Evolutionary conservation across 345 rosid genomes (phyloP), one percentile per base, ranked within the genome.

Genomic region (Eucalyptus tenuipes): DNA sequence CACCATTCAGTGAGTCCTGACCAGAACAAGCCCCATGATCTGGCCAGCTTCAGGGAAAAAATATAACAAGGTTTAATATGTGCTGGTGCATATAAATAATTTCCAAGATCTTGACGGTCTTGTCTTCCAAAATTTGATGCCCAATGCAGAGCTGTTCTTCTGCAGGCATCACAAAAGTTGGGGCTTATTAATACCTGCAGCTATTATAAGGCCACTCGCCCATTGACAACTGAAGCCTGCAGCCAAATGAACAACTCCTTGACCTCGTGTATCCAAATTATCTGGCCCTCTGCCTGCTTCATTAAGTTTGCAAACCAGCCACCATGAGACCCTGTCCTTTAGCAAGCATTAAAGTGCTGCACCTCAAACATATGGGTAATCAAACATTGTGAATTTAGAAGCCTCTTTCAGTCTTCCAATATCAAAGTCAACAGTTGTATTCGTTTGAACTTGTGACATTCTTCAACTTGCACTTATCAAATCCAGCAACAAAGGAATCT

Each of bases 101-200:
- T 31, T n/a, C 40, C 0, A 5, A 49, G 29, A 40, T 37, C 42
- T 71, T 22, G 31, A 75, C 29, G 75, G 86, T 40, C 92, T 89
- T 50, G 93, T 96, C 96, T 94, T 87, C 95, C 96, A 91, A 91
- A 94, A 85, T 92, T 91, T 24, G 97, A 92, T 66, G 96, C 94
- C 97, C 96, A 93, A 85, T 95, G 97, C 88, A 94, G 92, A 5
- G 91, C 95, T 15, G 96, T 93, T 89, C 92, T 92, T 75, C 97
- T 94, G 87, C 44, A 87, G 49, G 91, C 90, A 91, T 95, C 97
- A 79, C 97, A 90, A 88, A 92, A 95, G 89, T 93, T 93, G 80
- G 57, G 68, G 57, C n/a, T n/a, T n/a, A 89, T 87, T 89, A 90
- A 93, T 88, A 75, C 95, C 93, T 29, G 95, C 92, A 88, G 94